Base-by-base conservation (phyloP, 2,329 filamentous ascomycete species). In the Diaporthe vexans region DNA sequence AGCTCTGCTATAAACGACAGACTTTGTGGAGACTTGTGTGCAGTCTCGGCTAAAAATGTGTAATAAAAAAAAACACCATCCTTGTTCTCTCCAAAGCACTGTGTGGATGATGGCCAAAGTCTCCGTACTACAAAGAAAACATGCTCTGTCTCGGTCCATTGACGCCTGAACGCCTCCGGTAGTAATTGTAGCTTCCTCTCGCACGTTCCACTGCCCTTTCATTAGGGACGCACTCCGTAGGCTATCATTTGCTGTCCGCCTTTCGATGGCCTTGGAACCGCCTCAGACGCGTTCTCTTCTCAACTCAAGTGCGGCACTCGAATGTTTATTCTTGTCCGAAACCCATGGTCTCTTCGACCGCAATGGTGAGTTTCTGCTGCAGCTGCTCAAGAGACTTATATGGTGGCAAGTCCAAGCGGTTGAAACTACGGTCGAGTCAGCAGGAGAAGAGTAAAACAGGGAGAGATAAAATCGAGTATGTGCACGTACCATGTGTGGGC, bases 341-440 rank as follows among this genome's bases (percentile, higher is more conserved):
- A 76, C 97, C 97, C 88, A 99, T 95, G 0, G 97, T 99, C 87
- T 99, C 97, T 86, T 99, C 97, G 72, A 99, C 97, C 35, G 97
- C 97, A 85, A 98, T 97, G 9, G 95, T 97, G 79, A 99, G 88
- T 86, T 99, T 99, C 81, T 92, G 88, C 82, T 96, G 93, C 78
- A 99, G 88, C 79, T 91, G 91, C 77, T 98, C 96, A 80, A 95
- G 89, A 29, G 89, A 91, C 88, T 98, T 98, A 83, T 99, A 99
- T 37, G 95, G 92, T 54, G 97, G 97, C 67, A 99, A 87, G 85
- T 99, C 97, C 78, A 99, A 90, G 80, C 97, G 95, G 84, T 99
- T 99, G 89, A 99, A 99, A 86, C 95, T 97, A 77, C 17, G 7
- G 8, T 11, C 46, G 75, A 57, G 29, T 68, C 33, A 74, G 26